Base-by-base conservation (phyloP, 371 early-diverging fungal genomes). In the Circinella minor region DNA sequence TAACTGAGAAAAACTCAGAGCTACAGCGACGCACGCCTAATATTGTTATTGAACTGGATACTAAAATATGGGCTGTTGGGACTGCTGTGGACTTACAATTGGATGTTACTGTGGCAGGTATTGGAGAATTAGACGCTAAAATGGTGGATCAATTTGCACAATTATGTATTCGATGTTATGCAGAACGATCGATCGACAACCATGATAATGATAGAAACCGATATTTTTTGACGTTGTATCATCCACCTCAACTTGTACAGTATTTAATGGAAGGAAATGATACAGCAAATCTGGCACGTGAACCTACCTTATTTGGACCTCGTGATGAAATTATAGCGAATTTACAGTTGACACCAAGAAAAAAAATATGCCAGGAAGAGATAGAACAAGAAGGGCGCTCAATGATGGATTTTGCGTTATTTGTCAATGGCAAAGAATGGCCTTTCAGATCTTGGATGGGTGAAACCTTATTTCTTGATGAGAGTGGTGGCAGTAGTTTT, bases 381-480 rank as follows among this genome's bases (percentile, higher is more conserved):
- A 27, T 27, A 27, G 27, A n/a, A 51, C 17, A 51, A 55, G 18
- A 14, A 59, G 47, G 39, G 20, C 47, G 18, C 60, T 27, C 6
- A 15, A 60, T 18, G 49, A 66, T 37, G 54, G 62, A 27, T 66
- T 65, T 69, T n/a, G 57, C 47, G 34, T 74, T 71, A 15, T 63
- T 55, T 27, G 75, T 82, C 13, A 76, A 80, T 64, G 68, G 75
- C n/a, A 77, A 73, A 36, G 73, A 72, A 8, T 79, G 82, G 82
- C 82, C 82, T 0, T 59, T 81, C 15, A 67, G 70, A 48, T 48
- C 64, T 9, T 74, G 71, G 63, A 47, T 36, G 47, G 20, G 69
- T 3, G 51, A 49, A 18, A 2, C 49, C 6, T 49, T 46, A 36
- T 65, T 48, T 38, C 13, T 39, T 8, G 43, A 46, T 15, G 69